Evolutionary conservation across 306 rosid species (phyloP).

Genomic region (Clitoria ternatea): DNA sequence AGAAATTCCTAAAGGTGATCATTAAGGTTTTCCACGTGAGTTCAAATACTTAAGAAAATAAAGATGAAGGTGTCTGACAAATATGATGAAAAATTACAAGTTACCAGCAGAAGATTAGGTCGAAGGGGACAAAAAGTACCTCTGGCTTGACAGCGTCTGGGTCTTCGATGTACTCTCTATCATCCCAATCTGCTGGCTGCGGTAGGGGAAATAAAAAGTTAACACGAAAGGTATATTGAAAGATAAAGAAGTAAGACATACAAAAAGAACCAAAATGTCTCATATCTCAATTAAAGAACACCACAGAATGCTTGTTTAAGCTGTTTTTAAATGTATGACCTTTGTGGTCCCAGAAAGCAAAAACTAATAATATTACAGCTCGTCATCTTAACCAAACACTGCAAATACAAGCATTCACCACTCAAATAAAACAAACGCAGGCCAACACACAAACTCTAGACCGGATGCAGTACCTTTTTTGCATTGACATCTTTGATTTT

Average conservation of each 20-base stretch:
- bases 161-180: slow-evolving; percentile 83
- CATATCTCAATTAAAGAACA: slow-evolving; percentile 19
- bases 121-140: slow-evolving; percentile 35
- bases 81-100: background rate
- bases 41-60: background rate
- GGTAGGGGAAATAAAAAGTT: slow-evolving; percentile 1
- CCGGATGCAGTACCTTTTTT: slow-evolving; percentile 41
- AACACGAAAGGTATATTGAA: background rate
- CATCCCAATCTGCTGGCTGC: slow-evolving; percentile 97
- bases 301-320: background rate
- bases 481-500: slow-evolving; percentile 79
- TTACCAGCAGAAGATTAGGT: background rate
- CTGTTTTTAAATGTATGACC: background rate
- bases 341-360: background rate
- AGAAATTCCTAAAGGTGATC: slow-evolving; percentile 9
- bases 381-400: background rate
- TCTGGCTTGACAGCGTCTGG: slow-evolving; percentile 71
- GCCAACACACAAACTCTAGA: background rate
- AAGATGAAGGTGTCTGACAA: slow-evolving; percentile 2
- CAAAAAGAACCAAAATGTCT: slow-evolving; percentile 5
- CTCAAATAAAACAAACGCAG: background rate
- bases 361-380: background rate
- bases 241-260: background rate
- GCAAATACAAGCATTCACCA: background rate
- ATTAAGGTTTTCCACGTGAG: background rate